Evolutionary conservation across 1,284 basidiomycete genomes (phyloP), one percentile per base, ranked within the genome.

Genomic region (Pisolithus thermaeus): DNA sequence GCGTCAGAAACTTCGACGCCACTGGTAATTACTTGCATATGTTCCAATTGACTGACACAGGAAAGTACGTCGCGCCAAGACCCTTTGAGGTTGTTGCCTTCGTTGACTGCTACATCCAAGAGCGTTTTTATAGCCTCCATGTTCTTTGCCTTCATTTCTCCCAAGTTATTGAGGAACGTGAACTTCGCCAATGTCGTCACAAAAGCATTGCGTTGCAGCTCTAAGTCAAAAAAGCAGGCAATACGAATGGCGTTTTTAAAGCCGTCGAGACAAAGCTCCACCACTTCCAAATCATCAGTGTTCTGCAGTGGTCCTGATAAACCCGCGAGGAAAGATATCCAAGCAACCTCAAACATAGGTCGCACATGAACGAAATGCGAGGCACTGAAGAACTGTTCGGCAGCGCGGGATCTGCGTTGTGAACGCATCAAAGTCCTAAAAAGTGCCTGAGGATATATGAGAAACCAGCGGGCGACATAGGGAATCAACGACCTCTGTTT

Each of bases 141-240:
- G 65, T 97, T 97, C 76, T 97, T 97, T 37, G 91, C 80, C 73
- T 93, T 95, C 95, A 98, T 98, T 75, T 97, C 95, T 50, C 92
- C 91, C 7, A 97, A 72, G 63, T 98, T 97, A 69, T 92, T 97
- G 56, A 97, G 75, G 76, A 95, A 97, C 1, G 95, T 98, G 67
- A 97, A 97, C 67, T 97, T 98, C 44, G 80, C 86, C n/a, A 98
- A 75, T 0, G 95, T 98, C n/a, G 93, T 93, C 32, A 98, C 92
- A 65, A 97, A 98, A 0, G 94, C 95, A 62, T 97, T 97, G 20
- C 95, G 84, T 65, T 97, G 91, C 25, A 98, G 75, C 66, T 97
- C 95, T 59, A 97, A 76, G 65, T 97, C 94, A 65, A 98, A 98
- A 69, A 93, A 87, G 66, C 92, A 97, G 25, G 88, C 92, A 49